Percentiles rank a stretch among this genome's conserved stretches.
These are phyloP conservation scores for Cornus kousa DNA, from an alignment of 148 eudicot genomes.

Conservation along the genomic window DNA sequence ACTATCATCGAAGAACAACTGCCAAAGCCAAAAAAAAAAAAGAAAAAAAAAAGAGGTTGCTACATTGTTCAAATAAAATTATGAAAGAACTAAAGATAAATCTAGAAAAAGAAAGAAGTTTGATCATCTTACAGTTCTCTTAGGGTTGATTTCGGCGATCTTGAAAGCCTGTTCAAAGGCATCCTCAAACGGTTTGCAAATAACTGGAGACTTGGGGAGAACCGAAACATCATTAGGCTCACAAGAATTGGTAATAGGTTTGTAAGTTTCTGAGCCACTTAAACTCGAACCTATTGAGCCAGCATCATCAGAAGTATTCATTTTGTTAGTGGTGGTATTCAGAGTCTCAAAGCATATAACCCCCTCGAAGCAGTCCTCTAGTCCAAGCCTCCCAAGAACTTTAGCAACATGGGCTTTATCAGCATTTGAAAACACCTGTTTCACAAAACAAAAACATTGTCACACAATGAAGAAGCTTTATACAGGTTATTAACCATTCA, in stretches of 20 bases:
- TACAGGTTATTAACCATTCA: background rate
- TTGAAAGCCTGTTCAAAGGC: constrained; percentile 61
- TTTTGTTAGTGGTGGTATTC: constrained; percentile 46
- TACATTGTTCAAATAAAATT: background rate
- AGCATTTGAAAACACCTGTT: constrained; percentile 77
- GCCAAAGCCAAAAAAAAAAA: constrained; percentile 16
- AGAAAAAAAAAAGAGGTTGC: background rate
- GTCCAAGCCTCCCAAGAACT: constrained; percentile 64
- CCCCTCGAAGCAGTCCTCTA: constrained; percentile 82
- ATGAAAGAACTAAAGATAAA: background rate
- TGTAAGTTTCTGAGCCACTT: constrained; percentile 20
- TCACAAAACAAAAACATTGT: background rate
- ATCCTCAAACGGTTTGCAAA: constrained; percentile 74
- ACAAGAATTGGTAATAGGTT: constrained; percentile 35
- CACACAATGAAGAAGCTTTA: background rate
- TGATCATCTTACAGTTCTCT: constrained; percentile 54
- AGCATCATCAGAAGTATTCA: constrained; percentile 5
- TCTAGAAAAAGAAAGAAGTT: background rate
- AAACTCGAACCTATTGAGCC: constrained; percentile 12
- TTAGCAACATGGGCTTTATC: constrained; percentile 65
- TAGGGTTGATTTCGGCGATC: constrained; percentile 62
- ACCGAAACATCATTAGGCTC: constrained; percentile 30
- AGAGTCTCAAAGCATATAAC: constrained; percentile 83
- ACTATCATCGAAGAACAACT: constrained; percentile 91
- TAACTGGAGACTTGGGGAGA: constrained; percentile 56